phyloP scores from a whole-genome alignment of 495 filamentous ascomycete species.

The Schizothecium vesticola region DNA sequence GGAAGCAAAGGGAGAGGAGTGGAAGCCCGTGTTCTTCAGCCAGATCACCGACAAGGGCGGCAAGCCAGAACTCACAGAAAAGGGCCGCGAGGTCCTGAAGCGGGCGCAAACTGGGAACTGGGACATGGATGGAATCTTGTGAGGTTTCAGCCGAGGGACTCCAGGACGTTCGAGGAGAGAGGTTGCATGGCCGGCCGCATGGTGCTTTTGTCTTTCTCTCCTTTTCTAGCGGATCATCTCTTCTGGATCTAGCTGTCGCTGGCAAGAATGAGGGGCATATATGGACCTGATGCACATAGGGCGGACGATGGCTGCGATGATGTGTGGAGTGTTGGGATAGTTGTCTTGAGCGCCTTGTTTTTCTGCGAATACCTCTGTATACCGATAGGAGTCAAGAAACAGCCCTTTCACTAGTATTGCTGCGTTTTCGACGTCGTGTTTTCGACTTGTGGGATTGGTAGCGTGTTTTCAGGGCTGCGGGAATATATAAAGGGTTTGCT shows the following conservation, averaged over 20 bases:
- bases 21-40: constrained; percentile 88
- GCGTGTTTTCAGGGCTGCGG: no score
- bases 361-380: neutral
- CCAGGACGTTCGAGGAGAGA: neutral
- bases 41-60: constrained; percentile 66
- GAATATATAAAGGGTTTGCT: no score
- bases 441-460: no score
- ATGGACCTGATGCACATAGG: neutral
- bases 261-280: neutral
- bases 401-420: neutral
- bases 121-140: constrained; percentile 39
- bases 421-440: no score
- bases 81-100: constrained; percentile 64
- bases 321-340: neutral
- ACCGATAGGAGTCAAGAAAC: neutral
- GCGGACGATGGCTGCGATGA: neutral
- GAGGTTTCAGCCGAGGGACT: neutral
- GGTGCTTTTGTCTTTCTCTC: neutral
- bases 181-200: constrained; percentile 3
- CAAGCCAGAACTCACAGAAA: constrained; percentile 72
- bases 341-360: neutral
- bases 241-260: neutral
- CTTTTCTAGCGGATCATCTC: neutral
- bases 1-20: constrained; percentile 57
- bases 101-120: constrained; percentile 61